Evolutionary conservation across 225 moss, liverwort and hornwort species (phyloP).

Genomic region (Polytrichum commune): DNA sequence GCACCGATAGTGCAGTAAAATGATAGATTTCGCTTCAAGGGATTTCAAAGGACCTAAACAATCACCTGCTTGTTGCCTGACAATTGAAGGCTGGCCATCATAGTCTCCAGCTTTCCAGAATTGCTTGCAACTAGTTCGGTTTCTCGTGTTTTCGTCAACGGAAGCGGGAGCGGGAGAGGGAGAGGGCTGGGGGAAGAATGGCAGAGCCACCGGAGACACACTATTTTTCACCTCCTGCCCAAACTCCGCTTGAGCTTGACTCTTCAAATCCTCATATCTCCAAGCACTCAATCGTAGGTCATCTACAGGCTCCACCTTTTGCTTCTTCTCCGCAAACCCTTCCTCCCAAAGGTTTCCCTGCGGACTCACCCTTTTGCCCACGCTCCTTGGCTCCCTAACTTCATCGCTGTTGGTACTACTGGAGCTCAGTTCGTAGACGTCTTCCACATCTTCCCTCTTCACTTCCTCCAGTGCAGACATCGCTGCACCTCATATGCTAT

Average conservation of each 20-base stretch:
- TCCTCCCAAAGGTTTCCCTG: slow-evolving; percentile 1
- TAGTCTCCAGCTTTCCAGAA: slow-evolving; percentile 23
- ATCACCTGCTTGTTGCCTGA: slow-evolving; percentile 15
- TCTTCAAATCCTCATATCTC: slow-evolving; percentile 11
- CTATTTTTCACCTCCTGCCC: background rate
- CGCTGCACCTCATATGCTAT: slow-evolving; percentile 26
- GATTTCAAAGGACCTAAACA: background rate
- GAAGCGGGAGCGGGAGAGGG: slow-evolving; percentile 1
- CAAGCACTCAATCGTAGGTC: slow-evolving; percentile 5
- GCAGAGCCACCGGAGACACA: background rate
- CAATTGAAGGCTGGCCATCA: slow-evolving; percentile 15
- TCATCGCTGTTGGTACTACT: slow-evolving; percentile 50
- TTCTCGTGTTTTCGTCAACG: background rate
- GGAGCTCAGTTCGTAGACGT: slow-evolving; percentile 47
- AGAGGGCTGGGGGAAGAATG: slow-evolving; percentile 1
- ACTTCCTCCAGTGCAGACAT: slow-evolving; percentile 47
- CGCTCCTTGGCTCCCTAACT: slow-evolving; percentile 21
- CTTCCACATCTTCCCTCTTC: slow-evolving; percentile 44
- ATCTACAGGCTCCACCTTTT: slow-evolving; percentile 14
- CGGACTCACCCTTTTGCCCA: slow-evolving; percentile 35
- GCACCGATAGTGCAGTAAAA: too few relatives aligned
- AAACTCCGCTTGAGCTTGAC: background rate
- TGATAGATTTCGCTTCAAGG: too few relatives aligned
- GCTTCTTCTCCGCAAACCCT: slow-evolving; percentile 9
- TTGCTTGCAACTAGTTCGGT: slow-evolving; percentile 11